These are phyloP conservation scores for Allium sativum DNA, from an alignment of 106 monocot species.

Conservation along the genomic window DNA sequence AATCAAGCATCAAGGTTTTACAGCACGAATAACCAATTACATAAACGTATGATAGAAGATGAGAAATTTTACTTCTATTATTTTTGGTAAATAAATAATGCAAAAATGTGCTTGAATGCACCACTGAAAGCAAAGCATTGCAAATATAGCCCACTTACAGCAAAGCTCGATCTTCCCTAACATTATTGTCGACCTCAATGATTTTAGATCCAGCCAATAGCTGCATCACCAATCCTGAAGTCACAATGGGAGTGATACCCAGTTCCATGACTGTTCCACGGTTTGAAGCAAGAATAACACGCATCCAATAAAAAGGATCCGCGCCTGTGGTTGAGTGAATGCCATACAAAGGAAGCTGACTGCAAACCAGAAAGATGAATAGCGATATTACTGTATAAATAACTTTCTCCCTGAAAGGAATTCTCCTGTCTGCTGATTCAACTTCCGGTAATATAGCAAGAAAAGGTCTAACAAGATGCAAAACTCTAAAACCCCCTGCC, in stretches of 20 bases:
- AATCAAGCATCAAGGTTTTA: no score
- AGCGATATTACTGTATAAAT: conserved; percentile 9
- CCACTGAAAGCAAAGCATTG: no score
- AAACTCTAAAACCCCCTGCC: conserved; percentile 19
- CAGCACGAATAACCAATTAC: no score
- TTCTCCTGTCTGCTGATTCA: conserved; percentile 13
- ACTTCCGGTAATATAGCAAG: conserved; percentile 14
- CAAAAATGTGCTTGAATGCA: no score
- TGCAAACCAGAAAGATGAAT: conserved; percentile 17
- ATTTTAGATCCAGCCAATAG: conserved; percentile 17
- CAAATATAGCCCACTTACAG: conserved; percentile 12
- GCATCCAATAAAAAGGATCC: conserved; percentile 19
- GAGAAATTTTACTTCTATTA: no score
- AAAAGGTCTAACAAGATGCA: conserved; percentile 13
- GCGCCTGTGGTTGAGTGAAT: conserved; percentile 16
- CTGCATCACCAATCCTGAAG: conserved; percentile 17
- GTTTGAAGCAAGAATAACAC: conserved; percentile 18
- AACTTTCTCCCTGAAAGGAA: conserved; percentile 22
- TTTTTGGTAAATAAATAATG: no score
- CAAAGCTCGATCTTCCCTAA: conserved; percentile 18
- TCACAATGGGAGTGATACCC: conserved; percentile 20
- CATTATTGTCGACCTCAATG: conserved; percentile 15
- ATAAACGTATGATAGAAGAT: no score
- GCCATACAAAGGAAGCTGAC: conserved; percentile 15
- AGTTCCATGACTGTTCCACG: conserved; percentile 23